A percentile compares a stretch with the other conserved stretches of the same genome.
phyloP scores from a whole-genome alignment of 2,329 filamentous ascomycete species.

The Coleophoma eucalyptorum region DNA sequence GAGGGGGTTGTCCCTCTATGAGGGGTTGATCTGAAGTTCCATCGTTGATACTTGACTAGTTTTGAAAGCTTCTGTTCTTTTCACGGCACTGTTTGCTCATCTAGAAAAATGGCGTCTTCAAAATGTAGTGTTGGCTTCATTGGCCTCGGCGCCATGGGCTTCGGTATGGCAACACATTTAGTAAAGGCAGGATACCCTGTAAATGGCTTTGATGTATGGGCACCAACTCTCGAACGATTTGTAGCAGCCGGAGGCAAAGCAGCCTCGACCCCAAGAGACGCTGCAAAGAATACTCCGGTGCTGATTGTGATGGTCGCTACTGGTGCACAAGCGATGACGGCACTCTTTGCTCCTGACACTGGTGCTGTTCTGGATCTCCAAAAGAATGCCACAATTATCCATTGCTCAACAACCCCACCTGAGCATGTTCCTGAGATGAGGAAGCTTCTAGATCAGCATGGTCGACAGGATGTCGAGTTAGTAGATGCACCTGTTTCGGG shows the following conservation, averaged over 20 bases:
- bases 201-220: slow-evolving; percentile 69
- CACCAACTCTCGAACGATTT: slow-evolving; percentile 63
- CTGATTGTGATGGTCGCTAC: slow-evolving; percentile 76
- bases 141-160: slow-evolving; percentile 78
- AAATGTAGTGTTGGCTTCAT: slow-evolving; percentile 15
- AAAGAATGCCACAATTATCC: slow-evolving; percentile 54
- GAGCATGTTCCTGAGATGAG: slow-evolving; percentile 60
- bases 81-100: background rate
- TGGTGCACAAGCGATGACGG: slow-evolving; percentile 61
- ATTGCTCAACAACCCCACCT: slow-evolving; percentile 69
- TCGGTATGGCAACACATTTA: slow-evolving; percentile 75
- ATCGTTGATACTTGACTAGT: too few relatives aligned
- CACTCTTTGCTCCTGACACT: slow-evolving; percentile 56
- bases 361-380: slow-evolving; percentile 46
- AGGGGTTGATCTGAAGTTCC: too few relatives aligned
- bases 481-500: slow-evolving; percentile 73
- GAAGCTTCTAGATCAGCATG: slow-evolving; percentile 46
- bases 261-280: slow-evolving; percentile 55
- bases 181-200: slow-evolving; percentile 63
- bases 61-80: too few relatives aligned
- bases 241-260: slow-evolving; percentile 55
- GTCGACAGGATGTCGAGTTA: slow-evolving; percentile 61
- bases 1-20: too few relatives aligned
- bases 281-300: slow-evolving; percentile 54
- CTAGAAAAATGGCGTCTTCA: background rate